These are phyloP conservation scores for Arthrobotrys megalospora DNA, from an alignment of 2,329 filamentous ascomycete species.

Conservation along the genomic window DNA sequence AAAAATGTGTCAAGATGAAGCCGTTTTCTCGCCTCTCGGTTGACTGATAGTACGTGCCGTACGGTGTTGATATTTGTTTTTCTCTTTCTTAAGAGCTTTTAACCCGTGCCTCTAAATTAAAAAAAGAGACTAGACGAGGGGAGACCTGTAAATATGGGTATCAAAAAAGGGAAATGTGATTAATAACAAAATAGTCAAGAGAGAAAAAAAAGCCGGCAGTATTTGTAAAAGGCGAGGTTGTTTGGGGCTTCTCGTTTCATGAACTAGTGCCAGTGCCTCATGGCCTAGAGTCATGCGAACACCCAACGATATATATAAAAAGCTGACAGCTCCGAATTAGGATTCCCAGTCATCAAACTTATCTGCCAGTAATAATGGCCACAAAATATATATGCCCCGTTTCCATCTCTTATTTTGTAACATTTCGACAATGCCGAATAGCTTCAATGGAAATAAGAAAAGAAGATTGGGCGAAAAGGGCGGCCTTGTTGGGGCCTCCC, in stretches of 20 bases:
- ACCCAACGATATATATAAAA: constrained; percentile 59
- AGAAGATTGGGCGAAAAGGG: constrained; percentile 39
- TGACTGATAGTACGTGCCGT: constrained; percentile 30
- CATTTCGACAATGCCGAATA: constrained; percentile 35
- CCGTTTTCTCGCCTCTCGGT: constrained; percentile 33
- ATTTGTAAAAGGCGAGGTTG: constrained; percentile 61
- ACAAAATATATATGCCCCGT: constrained; percentile 15
- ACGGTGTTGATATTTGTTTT: constrained; percentile 39
- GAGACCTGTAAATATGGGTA: constrained; percentile 15
- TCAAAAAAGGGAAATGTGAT: constrained; percentile 50
- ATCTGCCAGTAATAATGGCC: constrained; percentile 47
- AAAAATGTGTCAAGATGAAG: constrained; percentile 45
- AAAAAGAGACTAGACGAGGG: constrained; percentile 32
- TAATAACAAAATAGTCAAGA: constrained; percentile 42
- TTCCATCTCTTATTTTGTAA: constrained; percentile 40
- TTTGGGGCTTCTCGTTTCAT: constrained; percentile 60
- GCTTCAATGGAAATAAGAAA: constrained; percentile 42
- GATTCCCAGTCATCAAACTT: constrained; percentile 52
- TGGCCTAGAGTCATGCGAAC: constrained; percentile 54
- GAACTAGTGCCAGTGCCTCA: constrained; percentile 43
- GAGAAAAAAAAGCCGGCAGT: constrained; percentile 16
- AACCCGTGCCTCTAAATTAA: constrained; percentile 35
- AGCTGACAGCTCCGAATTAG: constrained; percentile 43
- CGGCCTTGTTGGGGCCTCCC: constrained; percentile 43
- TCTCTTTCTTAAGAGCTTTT: constrained; percentile 7